These are phyloP conservation scores for Phytophthora sojae DNA, from an alignment of 352 stramenopile species.

Conservation along the genomic window DNA sequence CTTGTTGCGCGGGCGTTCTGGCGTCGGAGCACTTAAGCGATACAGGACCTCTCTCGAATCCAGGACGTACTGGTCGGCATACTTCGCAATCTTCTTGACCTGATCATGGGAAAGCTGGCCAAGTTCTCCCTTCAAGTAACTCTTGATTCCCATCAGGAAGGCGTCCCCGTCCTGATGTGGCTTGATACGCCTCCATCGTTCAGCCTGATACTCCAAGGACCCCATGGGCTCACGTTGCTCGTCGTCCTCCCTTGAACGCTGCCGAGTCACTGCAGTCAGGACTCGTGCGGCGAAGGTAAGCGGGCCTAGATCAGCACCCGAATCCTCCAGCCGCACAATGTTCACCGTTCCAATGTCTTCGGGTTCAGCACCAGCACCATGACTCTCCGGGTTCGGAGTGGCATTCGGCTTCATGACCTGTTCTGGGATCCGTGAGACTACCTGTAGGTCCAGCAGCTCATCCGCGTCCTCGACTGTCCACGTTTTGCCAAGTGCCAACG, in stretches of 20 bases:
- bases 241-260: not conserved
- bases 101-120: not conserved
- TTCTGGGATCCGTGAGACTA: conserved; percentile 3
- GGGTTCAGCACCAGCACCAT: not conserved
- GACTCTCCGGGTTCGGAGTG: not conserved
- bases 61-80: too few species aligned
- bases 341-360: not conserved
- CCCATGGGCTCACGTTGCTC: not conserved
- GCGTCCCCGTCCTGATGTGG: conserved; percentile 2
- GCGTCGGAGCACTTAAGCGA: too few species aligned
- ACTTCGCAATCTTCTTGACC: too few species aligned
- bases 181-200: conserved; percentile 18
- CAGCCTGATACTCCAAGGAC: conserved; percentile 2
- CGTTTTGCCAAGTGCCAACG: not conserved
- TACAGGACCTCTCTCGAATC: too few species aligned
- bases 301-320: not conserved
- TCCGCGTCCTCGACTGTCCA: not conserved
- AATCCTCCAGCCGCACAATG: not conserved
- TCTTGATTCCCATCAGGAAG: not conserved
- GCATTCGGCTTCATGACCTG: conserved; percentile 4
- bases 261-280: not conserved
- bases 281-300: not conserved
- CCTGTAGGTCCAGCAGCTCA: not conserved
- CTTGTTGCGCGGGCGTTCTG: too few species aligned
- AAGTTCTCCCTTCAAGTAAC: conserved; percentile 1